These are phyloP conservation scores for Zymoseptoria tritici DNA, from an alignment of 2,329 filamentous ascomycete genomes.

Conservation along the genomic window DNA sequence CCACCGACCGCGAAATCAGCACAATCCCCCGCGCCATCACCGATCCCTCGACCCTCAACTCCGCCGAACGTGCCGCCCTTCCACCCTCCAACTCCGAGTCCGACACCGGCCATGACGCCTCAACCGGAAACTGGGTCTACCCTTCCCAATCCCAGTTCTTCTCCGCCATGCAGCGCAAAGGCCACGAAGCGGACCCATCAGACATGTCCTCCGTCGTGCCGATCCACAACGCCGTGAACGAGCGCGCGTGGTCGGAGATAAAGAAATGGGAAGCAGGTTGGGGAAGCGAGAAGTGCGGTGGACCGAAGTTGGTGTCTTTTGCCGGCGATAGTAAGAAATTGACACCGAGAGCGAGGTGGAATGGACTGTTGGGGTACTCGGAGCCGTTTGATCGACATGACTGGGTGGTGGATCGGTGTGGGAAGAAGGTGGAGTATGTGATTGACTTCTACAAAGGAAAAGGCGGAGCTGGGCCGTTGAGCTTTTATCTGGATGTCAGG, in stretches of 20 bases:
- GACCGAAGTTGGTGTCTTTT: constrained; percentile 78
- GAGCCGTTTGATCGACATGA: constrained; percentile 93
- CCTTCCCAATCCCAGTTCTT: constrained; percentile 97
- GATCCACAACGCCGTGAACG: constrained; percentile 98
- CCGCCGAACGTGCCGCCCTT: constrained; percentile 26
- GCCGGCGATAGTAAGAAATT: constrained; percentile 57
- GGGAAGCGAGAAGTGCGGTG: constrained; percentile 59
- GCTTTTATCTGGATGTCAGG: constrained; percentile 58
- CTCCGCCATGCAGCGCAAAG: constrained; percentile 89
- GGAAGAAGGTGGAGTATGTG: constrained; percentile 78
- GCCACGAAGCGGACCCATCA: constrained; percentile 58
- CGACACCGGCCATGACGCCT: constrained; percentile 63
- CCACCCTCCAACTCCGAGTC: constrained; percentile 65
- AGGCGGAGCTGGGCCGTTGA: constrained; percentile 41
- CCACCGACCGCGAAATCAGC: constrained; percentile 64
- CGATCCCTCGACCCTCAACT: constrained; percentile 26
- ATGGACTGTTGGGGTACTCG: constrained; percentile 75
- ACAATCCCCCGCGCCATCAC: constrained; percentile 54
- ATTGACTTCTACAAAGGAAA: constrained; percentile 94
- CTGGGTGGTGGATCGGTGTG: constrained; percentile 93
- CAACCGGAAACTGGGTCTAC: constrained; percentile 89
- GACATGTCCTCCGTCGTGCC: constrained; percentile 92
- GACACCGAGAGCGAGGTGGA: constrained; percentile 76
- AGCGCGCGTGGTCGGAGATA: constrained; percentile 91
- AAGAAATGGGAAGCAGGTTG: constrained; percentile 72